Conservation (phyloP, 805 yeast species). For the Kazachstania bromeliacearum region DNA sequence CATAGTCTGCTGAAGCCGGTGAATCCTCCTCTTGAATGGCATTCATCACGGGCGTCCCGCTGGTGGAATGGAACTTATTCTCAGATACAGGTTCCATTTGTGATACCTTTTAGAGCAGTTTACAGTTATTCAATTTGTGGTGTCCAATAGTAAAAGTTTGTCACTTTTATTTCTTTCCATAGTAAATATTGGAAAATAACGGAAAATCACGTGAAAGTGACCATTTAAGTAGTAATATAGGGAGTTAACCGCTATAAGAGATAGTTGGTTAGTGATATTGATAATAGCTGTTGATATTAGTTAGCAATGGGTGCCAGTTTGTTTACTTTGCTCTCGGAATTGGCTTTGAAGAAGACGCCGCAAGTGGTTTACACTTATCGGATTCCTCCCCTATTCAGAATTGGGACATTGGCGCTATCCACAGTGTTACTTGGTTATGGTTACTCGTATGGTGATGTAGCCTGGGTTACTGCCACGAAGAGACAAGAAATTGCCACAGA, state of each 20-base stretch:
- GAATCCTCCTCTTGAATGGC: constrained; percentile 23
- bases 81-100: not conserved
- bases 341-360: constrained; percentile 4
- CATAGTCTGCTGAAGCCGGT: constrained; percentile 9
- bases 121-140: too few relatives aligned
- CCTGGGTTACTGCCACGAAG: constrained; percentile 15
- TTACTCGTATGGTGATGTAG: constrained; percentile 22
- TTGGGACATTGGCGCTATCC: constrained; percentile 13
- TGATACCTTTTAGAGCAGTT: too few relatives aligned
- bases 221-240: too few relatives aligned
- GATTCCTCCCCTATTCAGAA: constrained; percentile 5
- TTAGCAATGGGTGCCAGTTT: constrained; percentile 2
- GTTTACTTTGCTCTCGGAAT: constrained; percentile 4
- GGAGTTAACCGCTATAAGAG: too few relatives aligned
- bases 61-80: constrained; percentile 1
- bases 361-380: constrained; percentile 7
- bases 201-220: too few relatives aligned
- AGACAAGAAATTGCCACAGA: constrained; percentile 7
- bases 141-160: too few relatives aligned
- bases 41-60: constrained; percentile 21
- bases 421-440: constrained; percentile 23
- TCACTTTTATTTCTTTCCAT: too few relatives aligned
- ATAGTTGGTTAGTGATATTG: too few relatives aligned
- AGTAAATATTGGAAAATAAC: too few relatives aligned
- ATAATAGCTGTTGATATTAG: too few relatives aligned